Evolutionary conservation across 1,284 basidiomycete species (phyloP).

Genomic region (Kalmanozyma brasiliensis): DNA sequence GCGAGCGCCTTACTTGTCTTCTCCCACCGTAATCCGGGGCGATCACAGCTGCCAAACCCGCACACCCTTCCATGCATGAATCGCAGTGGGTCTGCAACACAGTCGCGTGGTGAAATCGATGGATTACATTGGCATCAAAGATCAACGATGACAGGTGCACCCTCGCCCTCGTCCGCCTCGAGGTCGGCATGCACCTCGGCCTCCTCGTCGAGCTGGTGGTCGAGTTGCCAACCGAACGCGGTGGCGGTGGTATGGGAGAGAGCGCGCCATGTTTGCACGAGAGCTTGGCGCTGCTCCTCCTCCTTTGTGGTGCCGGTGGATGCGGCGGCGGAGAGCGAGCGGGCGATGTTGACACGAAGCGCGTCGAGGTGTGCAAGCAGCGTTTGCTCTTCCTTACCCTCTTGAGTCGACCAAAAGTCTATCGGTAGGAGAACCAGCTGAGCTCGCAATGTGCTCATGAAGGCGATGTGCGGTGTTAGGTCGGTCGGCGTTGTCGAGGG

Average conservation of each 20-base stretch:
- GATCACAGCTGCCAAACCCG: no score
- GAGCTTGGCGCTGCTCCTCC: background rate
- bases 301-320: background rate
- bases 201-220: conserved; percentile 37
- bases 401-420: conserved; percentile 37
- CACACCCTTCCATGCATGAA: no score
- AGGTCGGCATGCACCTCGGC: conserved; percentile 39
- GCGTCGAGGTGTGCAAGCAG: conserved; percentile 22
- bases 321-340: conserved; percentile 14
- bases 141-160: conserved; percentile 45
- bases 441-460: conserved; percentile 13
- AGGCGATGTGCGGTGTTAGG: conserved; percentile 18
- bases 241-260: conserved; percentile 15
- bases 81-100: no score
- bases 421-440: conserved; percentile 17
- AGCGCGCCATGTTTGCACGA: conserved; percentile 32
- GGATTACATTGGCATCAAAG: no score
- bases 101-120: no score
- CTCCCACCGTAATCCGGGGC: no score
- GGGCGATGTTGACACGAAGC: conserved; percentile 29
- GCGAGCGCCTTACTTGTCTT: no score
- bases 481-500: conserved; percentile 13
- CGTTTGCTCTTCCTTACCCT: conserved; percentile 6
- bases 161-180: conserved; percentile 41
- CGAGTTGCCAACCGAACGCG: conserved; percentile 37